Conservation (phyloP, 352 stramenopile species). For the Aphanomyces invadans region DNA sequence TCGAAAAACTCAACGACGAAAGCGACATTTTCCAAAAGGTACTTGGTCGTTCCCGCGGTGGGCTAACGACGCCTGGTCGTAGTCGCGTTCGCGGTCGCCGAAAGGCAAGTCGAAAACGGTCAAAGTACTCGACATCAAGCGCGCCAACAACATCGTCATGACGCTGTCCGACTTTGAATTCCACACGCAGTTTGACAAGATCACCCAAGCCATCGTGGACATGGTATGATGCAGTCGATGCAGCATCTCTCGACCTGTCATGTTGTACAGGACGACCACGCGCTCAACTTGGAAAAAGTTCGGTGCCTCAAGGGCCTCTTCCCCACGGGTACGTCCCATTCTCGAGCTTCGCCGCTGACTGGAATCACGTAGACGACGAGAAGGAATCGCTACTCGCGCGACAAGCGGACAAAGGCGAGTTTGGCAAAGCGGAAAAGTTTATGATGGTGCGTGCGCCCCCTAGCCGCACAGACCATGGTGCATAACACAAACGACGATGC, state of each 20-base stretch:
- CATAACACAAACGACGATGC: not conserved
- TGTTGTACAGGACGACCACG: constrained; percentile 34
- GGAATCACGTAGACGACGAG: constrained; percentile 36
- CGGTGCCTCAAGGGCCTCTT: constrained; percentile 71
- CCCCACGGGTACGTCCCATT: constrained; percentile 30
- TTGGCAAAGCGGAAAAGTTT: constrained; percentile 70
- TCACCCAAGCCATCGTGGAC: constrained; percentile 46
- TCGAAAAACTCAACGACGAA: constrained; percentile 5
- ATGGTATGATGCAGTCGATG: constrained; percentile 30
- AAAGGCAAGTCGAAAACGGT: constrained; percentile 66
- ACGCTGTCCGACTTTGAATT: constrained; percentile 74
- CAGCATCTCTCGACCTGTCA: no score
- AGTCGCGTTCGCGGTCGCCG: constrained; percentile 59
- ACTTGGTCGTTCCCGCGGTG: not conserved
- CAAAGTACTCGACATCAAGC: constrained; percentile 69
- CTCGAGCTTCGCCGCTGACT: not conserved
- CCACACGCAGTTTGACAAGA: constrained; percentile 52
- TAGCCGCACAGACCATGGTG: not conserved
- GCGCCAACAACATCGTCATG: constrained; percentile 68
- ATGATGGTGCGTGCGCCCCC: constrained; percentile 15
- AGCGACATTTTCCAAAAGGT: constrained; percentile 58
- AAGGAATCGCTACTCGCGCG: constrained; percentile 38
- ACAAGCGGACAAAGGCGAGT: constrained; percentile 32
- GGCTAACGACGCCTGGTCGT: not conserved
- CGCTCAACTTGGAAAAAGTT: constrained; percentile 50